Conservation (phyloP, 192 early-diverging fungal genomes). For the Phlyctochytrium planicorne region DNA sequence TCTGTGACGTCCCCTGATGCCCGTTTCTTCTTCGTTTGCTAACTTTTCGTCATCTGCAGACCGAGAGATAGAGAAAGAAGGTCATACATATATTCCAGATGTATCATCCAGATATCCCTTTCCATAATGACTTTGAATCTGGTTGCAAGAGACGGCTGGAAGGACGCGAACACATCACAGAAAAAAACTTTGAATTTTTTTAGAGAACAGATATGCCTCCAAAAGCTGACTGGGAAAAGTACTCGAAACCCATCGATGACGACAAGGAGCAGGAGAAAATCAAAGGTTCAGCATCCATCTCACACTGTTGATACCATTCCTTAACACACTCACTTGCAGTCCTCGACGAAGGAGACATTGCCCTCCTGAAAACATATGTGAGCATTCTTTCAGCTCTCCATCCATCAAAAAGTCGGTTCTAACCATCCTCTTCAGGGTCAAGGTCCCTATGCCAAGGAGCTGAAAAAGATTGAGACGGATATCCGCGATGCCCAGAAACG, state of each 20-base stretch:
- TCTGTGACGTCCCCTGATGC: too few species aligned
- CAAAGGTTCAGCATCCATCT: too few species aligned
- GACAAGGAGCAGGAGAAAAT: slow-evolving; percentile 86
- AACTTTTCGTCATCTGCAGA: too few species aligned
- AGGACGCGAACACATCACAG: too few species aligned
- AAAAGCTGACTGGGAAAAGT: slow-evolving; percentile 97
- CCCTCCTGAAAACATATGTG: slow-evolving; percentile 90
- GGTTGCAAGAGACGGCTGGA: too few species aligned
- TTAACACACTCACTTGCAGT: slow-evolving; percentile 49
- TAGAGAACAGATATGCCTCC: slow-evolving; percentile 64
- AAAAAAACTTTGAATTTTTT: slow-evolving; percentile 18
- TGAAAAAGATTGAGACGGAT: slow-evolving; percentile 89
- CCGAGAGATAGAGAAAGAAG: too few species aligned
- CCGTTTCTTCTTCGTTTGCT: too few species aligned
- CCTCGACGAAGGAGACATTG: slow-evolving; percentile 90
- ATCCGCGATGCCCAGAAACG: slow-evolving; percentile 98
- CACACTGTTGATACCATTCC: background rate
- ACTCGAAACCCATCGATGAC: slow-evolving; percentile 77
- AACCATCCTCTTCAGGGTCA: slow-evolving; percentile 68
- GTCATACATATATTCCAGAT: too few species aligned
- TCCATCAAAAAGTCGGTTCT: background rate
- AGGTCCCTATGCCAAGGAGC: slow-evolving; percentile 95
- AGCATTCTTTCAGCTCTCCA: slow-evolving; percentile 8
- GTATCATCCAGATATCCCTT: too few species aligned
- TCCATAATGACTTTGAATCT: too few species aligned